Conservation (phyloP, 1,139 yeast species). For the Sugiyamaella neomexicana region DNA sequence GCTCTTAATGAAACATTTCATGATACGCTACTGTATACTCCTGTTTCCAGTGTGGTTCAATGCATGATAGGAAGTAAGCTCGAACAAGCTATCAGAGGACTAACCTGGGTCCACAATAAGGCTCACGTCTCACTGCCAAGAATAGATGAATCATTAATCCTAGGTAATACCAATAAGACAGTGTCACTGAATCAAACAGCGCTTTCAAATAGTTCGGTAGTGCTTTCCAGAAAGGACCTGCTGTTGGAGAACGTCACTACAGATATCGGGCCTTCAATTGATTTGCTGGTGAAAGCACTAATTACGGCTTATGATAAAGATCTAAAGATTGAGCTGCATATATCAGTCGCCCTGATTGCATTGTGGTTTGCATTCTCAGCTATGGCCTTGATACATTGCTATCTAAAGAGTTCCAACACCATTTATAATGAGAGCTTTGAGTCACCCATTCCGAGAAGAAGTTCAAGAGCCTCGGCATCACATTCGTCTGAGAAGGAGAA, state of each 20-base stretch:
- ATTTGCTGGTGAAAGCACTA: conserved; percentile 18
- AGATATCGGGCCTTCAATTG: conserved; percentile 9
- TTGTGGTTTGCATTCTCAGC: conserved; percentile 32
- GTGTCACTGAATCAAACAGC: conserved; percentile 2
- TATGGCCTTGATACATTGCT: conserved; percentile 29
- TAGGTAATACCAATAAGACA: conserved; percentile 7
- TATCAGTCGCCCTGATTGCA: conserved; percentile 27
- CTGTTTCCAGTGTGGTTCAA: conserved; percentile 63
- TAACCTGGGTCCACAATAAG: conserved; percentile 74
- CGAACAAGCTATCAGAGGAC: conserved; percentile 61
- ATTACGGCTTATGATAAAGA: conserved; percentile 27
- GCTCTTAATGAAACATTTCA: conserved; percentile 62
- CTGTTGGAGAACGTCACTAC: background rate
- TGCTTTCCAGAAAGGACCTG: background rate
- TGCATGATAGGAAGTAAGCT: conserved; percentile 80
- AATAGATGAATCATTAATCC: conserved; percentile 36
- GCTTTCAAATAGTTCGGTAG: background rate
- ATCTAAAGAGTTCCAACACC: background rate
- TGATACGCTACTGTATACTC: conserved; percentile 61
- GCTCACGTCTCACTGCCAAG: conserved; percentile 62
- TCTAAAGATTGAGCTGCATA: conserved; percentile 29
- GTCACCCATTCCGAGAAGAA: background rate
- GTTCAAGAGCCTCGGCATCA: background rate
- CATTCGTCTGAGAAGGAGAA: background rate
- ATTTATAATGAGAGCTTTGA: background rate